Conservation (phyloP, 495 filamentous ascomycete species). For the Neurospora sp. region DNA sequence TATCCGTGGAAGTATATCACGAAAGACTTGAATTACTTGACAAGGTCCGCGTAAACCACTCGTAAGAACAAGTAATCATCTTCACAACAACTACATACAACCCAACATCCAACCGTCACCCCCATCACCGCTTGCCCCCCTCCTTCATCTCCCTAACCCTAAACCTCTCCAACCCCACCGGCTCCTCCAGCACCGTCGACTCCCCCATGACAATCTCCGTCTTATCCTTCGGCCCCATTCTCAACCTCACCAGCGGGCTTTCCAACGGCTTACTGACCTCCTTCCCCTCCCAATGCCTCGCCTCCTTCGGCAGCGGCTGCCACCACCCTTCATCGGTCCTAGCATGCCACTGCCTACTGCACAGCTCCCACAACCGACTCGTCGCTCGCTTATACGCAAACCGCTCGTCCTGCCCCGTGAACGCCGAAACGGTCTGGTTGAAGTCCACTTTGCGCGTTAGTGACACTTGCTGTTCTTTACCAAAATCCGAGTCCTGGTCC, state of each 20-base stretch:
- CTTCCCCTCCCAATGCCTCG: conserved; percentile 47
- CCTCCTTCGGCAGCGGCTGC: conserved; percentile 49
- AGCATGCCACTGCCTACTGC: conserved; percentile 52
- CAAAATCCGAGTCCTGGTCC: conserved; percentile 40
- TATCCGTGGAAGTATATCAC: not conserved
- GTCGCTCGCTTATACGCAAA: conserved; percentile 62
- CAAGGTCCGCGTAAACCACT: not conserved
- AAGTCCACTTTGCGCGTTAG: conserved; percentile 38
- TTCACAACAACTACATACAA: not conserved
- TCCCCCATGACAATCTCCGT: conserved; percentile 28
- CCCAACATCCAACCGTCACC: not conserved
- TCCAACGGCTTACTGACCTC: conserved; percentile 13
- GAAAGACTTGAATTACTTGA: not conserved
- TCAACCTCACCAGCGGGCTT: not conserved
- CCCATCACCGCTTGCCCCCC: not conserved
- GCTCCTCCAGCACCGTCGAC: conserved; percentile 31
- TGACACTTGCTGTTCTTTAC: conserved; percentile 12
- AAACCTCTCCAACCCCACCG: conserved; percentile 29
- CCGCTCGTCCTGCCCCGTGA: conserved; percentile 62
- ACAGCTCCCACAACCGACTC: conserved; percentile 63
- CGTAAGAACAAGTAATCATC: not conserved
- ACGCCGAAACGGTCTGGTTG: conserved; percentile 36
- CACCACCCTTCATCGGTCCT: conserved; percentile 46
- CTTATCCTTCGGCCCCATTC: not conserved
- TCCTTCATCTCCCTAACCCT: conserved; percentile 19